phyloP scores from a whole-genome alignment of 805 yeast species.

The Candida pseudofarinosa region DNA sequence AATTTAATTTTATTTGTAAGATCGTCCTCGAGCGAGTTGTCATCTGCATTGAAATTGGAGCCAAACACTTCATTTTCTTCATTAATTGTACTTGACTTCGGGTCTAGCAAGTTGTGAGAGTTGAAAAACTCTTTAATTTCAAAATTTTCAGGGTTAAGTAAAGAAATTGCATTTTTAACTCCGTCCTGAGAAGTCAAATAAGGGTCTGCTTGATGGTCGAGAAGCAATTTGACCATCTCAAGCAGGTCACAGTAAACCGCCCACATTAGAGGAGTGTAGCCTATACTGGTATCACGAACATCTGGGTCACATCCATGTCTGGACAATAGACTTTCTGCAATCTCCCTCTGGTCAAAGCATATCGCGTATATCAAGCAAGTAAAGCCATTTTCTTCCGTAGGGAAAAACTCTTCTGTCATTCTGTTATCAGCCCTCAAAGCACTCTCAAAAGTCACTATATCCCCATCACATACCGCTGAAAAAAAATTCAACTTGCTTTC shows the following conservation, averaged over 20 bases:
- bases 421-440: conserved; percentile 18
- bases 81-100: conserved; percentile 6
- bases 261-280: conserved; percentile 80
- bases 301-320: conserved; percentile 47
- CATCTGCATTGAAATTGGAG: conserved; percentile 15
- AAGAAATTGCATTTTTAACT: conserved; percentile 51
- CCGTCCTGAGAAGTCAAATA: conserved; percentile 28
- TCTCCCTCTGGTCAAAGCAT: conserved; percentile 46
- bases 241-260: conserved; percentile 62
- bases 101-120: conserved; percentile 39
- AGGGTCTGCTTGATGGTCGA: conserved; percentile 65
- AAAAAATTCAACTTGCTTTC: conserved; percentile 21
- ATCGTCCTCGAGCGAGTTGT: conserved; percentile 26
- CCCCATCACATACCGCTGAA: conserved; percentile 35
- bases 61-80: conserved; percentile 14
- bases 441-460: conserved; percentile 30
- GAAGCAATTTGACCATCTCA: conserved; percentile 50
- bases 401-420: conserved; percentile 17
- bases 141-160: conserved; percentile 50
- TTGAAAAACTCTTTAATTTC: conserved; percentile 57
- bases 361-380: conserved; percentile 47
- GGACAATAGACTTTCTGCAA: conserved; percentile 45
- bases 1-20: conserved; percentile 29
- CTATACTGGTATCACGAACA: conserved; percentile 42
- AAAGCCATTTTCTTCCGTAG: conserved; percentile 27